These are phyloP conservation scores for Solanum rostratum DNA, from an alignment of 257 asterid genomes.

Conservation along the genomic window DNA sequence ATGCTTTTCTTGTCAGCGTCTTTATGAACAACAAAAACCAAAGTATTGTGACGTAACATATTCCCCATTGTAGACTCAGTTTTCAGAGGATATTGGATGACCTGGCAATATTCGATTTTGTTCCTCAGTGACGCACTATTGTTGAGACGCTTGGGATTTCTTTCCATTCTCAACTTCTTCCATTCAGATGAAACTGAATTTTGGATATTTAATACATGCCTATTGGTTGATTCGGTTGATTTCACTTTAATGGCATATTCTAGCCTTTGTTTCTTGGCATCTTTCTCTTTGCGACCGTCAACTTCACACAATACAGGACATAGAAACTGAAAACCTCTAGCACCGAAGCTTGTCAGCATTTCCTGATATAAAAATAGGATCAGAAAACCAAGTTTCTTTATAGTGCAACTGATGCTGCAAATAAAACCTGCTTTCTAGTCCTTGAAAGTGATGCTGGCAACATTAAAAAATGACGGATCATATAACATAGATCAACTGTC, in stretches of 20 bases:
- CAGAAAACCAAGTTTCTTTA: not conserved
- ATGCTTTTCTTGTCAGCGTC: slow-evolving; percentile 52
- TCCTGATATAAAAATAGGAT: not conserved
- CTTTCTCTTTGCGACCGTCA: not conserved
- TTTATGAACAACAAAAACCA: slow-evolving; percentile 60
- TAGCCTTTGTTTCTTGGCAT: not conserved
- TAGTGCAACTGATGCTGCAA: not conserved
- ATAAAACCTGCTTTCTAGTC: not conserved
- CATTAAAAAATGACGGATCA: not conserved
- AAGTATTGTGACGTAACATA: slow-evolving; percentile 34
- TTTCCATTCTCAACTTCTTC: slow-evolving; percentile 17
- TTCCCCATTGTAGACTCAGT: slow-evolving; percentile 46
- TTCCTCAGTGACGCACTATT: slow-evolving; percentile 16
- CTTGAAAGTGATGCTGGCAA: not conserved
- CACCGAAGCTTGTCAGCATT: not conserved
- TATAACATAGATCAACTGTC: not conserved
- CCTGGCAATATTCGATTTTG: slow-evolving; percentile 20
- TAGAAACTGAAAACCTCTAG: not conserved
- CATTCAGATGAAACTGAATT: not conserved
- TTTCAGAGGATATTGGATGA: slow-evolving; percentile 41
- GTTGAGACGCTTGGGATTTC: slow-evolving; percentile 25
- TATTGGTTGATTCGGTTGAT: not conserved
- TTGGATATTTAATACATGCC: not conserved
- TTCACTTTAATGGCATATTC: not conserved
- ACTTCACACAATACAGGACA: not conserved